Evolutionary conservation across 2,329 filamentous ascomycete genomes (phyloP), one percentile per base, ranked within the genome.

Genomic region (Aphanocladium album): DNA sequence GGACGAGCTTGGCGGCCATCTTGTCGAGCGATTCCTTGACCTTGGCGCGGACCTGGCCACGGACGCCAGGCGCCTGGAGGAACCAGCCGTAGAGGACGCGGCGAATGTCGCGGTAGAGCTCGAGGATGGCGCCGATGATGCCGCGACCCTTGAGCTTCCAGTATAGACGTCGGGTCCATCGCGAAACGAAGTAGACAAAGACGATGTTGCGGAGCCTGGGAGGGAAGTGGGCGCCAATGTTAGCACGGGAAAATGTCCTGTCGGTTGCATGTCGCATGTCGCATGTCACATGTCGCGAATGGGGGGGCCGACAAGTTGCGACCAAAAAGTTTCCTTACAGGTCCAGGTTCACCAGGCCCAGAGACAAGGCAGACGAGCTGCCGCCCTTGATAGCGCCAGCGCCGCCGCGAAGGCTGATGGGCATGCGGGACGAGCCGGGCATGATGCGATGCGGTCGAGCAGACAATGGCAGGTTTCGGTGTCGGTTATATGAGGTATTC

Each of bases 61-160:
- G 90, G 57, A 99, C 91, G 60, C 93, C 92, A 1, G 95, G 95
- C 35, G 91, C 83, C 63, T 87, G 86, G 51, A 99, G 83, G 78
- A 99, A 95, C 71, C 91, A 83, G 63, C 90, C 90, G 75, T 96
- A 99, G 55, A 89, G 80, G 63, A 87, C 84, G 64, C 91, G 86
- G 64, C 89, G 89, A 64, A 88, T 71, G 64, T 87, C 83, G 64
- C 80, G 78, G 79, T 95, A 97, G 64, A 90, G 76, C 74, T 93
- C 87, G 69, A 85, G 79, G 63, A 91, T 70, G 62, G 90, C 90
- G 64, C 93, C 93, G 71, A 96, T 76, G 68, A 95, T 74, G 66
- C 95, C 95, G 72, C 95, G 91, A 67, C 95, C 95, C 70, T 90
- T 91, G 67, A 98, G 82, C 71, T 95, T 90, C 78, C 91, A 89